phyloP scores from a whole-genome alignment of 306 rosid species.

The Arachis hypogaea region DNA sequence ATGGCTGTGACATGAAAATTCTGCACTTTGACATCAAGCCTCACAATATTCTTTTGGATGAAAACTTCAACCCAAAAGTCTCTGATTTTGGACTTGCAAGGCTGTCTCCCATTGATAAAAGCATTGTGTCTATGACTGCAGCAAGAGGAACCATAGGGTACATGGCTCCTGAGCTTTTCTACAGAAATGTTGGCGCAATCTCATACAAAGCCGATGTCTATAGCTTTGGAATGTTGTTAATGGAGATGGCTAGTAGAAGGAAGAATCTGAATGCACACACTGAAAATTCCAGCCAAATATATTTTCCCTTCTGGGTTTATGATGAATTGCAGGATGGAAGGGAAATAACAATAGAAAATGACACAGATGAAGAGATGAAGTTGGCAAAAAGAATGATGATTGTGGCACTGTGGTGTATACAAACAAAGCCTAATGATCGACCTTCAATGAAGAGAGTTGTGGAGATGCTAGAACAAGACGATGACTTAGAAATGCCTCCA shows the following conservation, averaged over 20 bases:
- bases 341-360: slow-evolving; percentile 8
- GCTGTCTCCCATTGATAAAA: slow-evolving; percentile 17
- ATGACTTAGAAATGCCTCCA: neutral
- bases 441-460: slow-evolving; percentile 42
- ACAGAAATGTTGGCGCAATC: slow-evolving; percentile 31
- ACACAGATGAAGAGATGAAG: slow-evolving; percentile 14
- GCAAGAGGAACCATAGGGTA: slow-evolving; percentile 47
- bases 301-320: slow-evolving; percentile 42
- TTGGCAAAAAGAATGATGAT: slow-evolving; percentile 39
- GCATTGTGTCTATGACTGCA: slow-evolving; percentile 36
- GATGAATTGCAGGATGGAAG: slow-evolving; percentile 15
- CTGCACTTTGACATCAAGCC: slow-evolving; percentile 47
- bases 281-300: slow-evolving; percentile 36
- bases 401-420: slow-evolving; percentile 47
- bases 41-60: slow-evolving; percentile 41
- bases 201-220: slow-evolving; percentile 46
- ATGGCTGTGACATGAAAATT: slow-evolving; percentile 44
- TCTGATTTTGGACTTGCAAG: slow-evolving; percentile 48
- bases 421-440: slow-evolving; percentile 36
- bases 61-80: slow-evolving; percentile 36
- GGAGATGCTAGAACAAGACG: slow-evolving; percentile 34
- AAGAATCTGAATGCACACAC: slow-evolving; percentile 25
- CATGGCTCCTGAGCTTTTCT: slow-evolving; percentile 40
- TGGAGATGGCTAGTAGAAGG: slow-evolving; percentile 39
- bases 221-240: slow-evolving; percentile 46